These are phyloP conservation scores for Rhododendron kiyosumense DNA, from an alignment of 148 eudicot species.

Conservation along the genomic window DNA sequence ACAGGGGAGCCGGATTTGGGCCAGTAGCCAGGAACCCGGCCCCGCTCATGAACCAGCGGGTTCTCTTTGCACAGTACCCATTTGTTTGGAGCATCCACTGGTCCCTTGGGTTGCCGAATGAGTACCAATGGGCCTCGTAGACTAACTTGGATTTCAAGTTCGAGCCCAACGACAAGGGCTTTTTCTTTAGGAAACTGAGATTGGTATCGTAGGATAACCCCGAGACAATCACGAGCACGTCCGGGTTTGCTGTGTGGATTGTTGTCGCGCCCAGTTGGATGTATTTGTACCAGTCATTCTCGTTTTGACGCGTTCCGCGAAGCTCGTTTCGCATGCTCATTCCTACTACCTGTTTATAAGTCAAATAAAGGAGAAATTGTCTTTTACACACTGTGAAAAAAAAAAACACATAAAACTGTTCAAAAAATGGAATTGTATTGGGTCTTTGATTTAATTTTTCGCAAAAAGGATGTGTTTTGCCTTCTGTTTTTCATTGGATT, in stretches of 20 bases:
- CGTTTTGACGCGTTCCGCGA: conserved; percentile 4
- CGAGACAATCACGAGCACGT: conserved; percentile 32
- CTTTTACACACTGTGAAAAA: no score
- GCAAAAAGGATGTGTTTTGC: no score
- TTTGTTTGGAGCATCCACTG: conserved; percentile 19
- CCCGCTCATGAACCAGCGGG: conserved; percentile 2
- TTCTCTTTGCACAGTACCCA: conserved; percentile 16
- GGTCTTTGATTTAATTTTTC: no score
- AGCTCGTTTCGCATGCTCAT: conserved; percentile 26
- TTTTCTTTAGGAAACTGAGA: conserved; percentile 24
- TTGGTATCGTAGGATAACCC: conserved; percentile 26
- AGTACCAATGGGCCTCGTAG: conserved; percentile 48
- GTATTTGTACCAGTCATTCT: conserved; percentile 10
- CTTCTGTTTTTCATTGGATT: no score
- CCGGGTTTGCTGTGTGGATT: conserved; percentile 30
- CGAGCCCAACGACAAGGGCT: conserved; percentile 9
- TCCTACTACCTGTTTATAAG: conserved; percentile 1
- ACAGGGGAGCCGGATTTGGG: neutral
- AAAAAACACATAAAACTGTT: neutral
- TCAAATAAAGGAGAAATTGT: no score
- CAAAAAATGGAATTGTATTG: no score
- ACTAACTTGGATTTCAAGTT: conserved; percentile 25
- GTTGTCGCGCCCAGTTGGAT: conserved; percentile 17
- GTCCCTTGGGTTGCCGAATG: conserved; percentile 18
- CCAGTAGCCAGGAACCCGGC: conserved; percentile 11